Percentiles rank a stretch among this genome's conserved stretches.
Evolutionary conservation across 2,329 filamentous ascomycete species (phyloP).

Genomic region (Anthostomella pinea): DNA sequence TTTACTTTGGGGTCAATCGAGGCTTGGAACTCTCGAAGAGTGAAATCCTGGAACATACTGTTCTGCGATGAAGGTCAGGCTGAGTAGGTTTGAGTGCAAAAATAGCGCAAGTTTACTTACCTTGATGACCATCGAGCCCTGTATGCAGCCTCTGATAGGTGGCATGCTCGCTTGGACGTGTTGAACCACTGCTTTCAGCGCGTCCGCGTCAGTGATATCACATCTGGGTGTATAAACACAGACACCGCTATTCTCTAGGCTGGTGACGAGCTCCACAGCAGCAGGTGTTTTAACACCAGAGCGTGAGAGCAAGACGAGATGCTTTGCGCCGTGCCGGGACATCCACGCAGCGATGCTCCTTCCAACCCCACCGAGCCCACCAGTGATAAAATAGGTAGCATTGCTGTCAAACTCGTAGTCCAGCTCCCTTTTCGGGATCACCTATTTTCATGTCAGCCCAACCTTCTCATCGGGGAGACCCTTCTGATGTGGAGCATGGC

Average conservation of each 20-base stretch:
- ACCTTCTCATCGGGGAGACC: not conserved
- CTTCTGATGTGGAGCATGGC: too few species aligned
- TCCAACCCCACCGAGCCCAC: slow-evolving; percentile 4
- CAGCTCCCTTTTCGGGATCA: not conserved
- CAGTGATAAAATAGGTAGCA: slow-evolving; percentile 3
- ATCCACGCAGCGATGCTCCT: slow-evolving; percentile 3
- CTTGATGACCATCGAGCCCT: slow-evolving; percentile 4
- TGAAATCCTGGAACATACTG: slow-evolving; percentile 9
- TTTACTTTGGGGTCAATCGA: slow-evolving; percentile 5
- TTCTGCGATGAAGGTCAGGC: slow-evolving; percentile 1
- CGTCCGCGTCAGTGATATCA: slow-evolving; percentile 1
- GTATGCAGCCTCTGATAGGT: slow-evolving; percentile 7
- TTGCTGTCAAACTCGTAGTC: not conserved
- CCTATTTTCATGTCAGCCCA: not conserved
- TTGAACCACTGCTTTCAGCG: not conserved
- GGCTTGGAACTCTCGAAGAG: slow-evolving; percentile 4
- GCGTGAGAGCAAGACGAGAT: slow-evolving; percentile 11
- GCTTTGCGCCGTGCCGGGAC: slow-evolving; percentile 1
- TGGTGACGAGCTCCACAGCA: not conserved
- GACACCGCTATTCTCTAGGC: not conserved
- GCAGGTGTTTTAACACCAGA: not conserved
- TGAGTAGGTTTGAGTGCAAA: not conserved
- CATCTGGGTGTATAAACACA: not conserved
- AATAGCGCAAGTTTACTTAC: not conserved
- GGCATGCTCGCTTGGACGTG: not conserved